Conservation (phyloP, 371 early-diverging fungal genomes). For the Quaeritorhiza haematococci region DNA sequence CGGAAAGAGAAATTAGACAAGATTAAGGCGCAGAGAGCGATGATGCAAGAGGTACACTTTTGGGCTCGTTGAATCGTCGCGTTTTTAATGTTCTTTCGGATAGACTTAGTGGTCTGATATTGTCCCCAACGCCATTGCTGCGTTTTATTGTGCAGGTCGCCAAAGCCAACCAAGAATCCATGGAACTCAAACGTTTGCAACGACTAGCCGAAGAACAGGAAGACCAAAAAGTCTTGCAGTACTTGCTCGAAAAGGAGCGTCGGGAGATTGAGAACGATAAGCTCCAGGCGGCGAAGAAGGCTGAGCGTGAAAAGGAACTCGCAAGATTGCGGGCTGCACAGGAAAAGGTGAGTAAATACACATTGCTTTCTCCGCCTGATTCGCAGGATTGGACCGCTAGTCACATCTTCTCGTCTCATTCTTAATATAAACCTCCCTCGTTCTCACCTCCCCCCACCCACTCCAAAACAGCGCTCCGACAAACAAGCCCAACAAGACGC, state of each 20-base stretch:
- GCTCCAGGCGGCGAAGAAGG: conserved; percentile 33
- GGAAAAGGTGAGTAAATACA: conserved; percentile 29
- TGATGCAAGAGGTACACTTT: conserved; percentile 33
- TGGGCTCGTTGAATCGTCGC: background rate
- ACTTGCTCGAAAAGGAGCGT: conserved; percentile 47
- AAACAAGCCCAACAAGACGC: conserved; percentile 55
- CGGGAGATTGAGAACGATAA: conserved; percentile 43
- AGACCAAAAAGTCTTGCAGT: conserved; percentile 44
- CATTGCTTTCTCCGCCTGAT: background rate
- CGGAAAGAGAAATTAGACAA: conserved; percentile 38
- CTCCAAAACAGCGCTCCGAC: conserved; percentile 29
- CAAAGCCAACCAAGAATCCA: conserved; percentile 43
- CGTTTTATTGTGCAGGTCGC: conserved; percentile 31
- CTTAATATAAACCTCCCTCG: background rate
- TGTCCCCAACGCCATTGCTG: background rate
- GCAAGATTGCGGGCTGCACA: conserved; percentile 48
- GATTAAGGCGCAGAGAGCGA: conserved; percentile 25
- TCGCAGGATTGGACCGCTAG: background rate
- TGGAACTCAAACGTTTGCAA: conserved; percentile 30
- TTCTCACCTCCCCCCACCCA: background rate
- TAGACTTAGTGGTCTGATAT: background rate
- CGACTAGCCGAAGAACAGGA: conserved; percentile 45
- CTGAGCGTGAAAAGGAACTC: conserved; percentile 46
- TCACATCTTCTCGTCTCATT: background rate
- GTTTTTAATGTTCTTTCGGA: background rate